Evolutionary conservation across 441 rosid genomes (phyloP).

Genomic region (Metrosideros polymorpha): DNA sequence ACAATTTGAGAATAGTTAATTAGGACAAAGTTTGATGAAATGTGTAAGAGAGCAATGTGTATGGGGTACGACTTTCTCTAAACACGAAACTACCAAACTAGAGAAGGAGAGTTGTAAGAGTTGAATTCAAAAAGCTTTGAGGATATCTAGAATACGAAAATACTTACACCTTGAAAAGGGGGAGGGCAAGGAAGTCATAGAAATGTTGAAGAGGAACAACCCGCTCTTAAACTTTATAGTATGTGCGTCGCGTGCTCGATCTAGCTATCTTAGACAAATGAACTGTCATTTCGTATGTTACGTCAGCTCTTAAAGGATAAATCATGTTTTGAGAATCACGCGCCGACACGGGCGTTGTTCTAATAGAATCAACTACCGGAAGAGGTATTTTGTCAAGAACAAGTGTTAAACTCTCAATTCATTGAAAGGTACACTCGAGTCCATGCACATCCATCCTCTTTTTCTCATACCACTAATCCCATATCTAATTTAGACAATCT

Average conservation of each 20-base stretch:
- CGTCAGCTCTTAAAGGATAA: background rate
- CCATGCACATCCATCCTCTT: background rate
- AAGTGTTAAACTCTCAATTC: background rate
- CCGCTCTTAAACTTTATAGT: background rate
- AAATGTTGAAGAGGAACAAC: background rate
- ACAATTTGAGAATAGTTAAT: background rate
- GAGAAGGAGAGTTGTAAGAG: background rate
- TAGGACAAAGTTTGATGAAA: background rate
- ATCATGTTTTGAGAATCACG: background rate
- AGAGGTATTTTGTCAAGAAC: background rate
- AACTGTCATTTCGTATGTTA: background rate
- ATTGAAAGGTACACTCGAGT: background rate
- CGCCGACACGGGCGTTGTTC: background rate
- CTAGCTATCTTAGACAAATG: background rate
- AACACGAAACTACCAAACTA: background rate
- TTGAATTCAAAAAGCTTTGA: background rate
- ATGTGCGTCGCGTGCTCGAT: background rate
- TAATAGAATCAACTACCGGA: background rate
- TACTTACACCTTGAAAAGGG: background rate
- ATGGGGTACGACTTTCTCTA: background rate
- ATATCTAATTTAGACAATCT: background rate
- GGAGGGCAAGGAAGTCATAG: background rate
- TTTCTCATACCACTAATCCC: background rate
- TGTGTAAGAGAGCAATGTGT: background rate
- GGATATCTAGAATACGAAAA: background rate